Evolutionary conservation across 2,329 filamentous ascomycete species (phyloP).

Genomic region (Aspergillus sp.): DNA sequence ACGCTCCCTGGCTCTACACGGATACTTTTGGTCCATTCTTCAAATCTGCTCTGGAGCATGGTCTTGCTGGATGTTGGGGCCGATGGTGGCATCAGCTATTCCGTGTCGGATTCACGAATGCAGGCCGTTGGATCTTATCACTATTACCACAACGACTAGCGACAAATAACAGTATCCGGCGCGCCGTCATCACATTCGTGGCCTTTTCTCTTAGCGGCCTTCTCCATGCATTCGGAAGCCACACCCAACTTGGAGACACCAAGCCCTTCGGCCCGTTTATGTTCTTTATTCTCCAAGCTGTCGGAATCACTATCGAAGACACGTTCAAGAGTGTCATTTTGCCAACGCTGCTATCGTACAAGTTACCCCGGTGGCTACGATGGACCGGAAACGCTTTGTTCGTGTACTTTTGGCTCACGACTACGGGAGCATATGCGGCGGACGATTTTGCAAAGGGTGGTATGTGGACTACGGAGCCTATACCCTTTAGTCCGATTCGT

Average conservation of each 20-base stretch:
- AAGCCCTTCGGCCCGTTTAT: conserved; percentile 48
- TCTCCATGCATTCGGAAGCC: conserved; percentile 65
- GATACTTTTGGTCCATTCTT: conserved; percentile 49
- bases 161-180: conserved; percentile 13
- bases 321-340: conserved; percentile 31
- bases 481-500: conserved; percentile 68
- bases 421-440: conserved; percentile 58
- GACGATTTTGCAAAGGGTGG: conserved; percentile 71
- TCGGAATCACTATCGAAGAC: conserved; percentile 59
- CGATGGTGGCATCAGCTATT: conserved; percentile 89
- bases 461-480: conserved; percentile 72
- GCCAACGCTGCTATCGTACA: conserved; percentile 23
- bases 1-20: conserved; percentile 56
- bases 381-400: conserved; percentile 56
- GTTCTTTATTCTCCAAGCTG: conserved; percentile 67
- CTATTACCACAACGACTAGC: conserved; percentile 16
- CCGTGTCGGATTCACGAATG: conserved; percentile 49
- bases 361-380: conserved; percentile 42
- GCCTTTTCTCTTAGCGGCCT: conserved; percentile 31
- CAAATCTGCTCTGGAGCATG: conserved; percentile 47
- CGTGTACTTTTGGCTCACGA: conserved; percentile 60
- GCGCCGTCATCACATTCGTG: conserved; percentile 18
- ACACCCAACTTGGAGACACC: conserved; percentile 58
- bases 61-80: conserved; percentile 76
- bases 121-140: conserved; percentile 34